These are phyloP conservation scores for Antrodiella citrinella DNA, from an alignment of 768 basidiomycete species.

Conservation along the genomic window DNA sequence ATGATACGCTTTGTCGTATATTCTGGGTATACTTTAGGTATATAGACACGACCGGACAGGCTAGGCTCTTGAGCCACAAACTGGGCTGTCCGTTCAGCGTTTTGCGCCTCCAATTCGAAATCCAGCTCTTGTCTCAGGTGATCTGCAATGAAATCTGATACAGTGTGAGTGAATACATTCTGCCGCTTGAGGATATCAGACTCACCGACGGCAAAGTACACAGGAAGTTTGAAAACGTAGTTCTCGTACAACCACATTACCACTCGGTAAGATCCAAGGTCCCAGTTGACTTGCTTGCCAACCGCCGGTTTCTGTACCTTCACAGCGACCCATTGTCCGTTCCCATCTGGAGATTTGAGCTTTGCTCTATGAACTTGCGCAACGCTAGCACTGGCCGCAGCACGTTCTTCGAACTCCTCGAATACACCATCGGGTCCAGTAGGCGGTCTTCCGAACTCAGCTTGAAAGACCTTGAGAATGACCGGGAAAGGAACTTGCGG, in stretches of 20 bases:
- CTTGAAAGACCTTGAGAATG: constrained; percentile 56
- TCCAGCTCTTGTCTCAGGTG: constrained; percentile 82
- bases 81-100: constrained; percentile 61
- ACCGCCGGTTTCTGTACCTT: constrained; percentile 92
- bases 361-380: constrained; percentile 86
- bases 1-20: constrained; percentile 72
- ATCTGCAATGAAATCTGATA: constrained; percentile 65
- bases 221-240: constrained; percentile 80
- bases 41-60: constrained; percentile 63
- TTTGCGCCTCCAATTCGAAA: constrained; percentile 72
- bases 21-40: constrained; percentile 67
- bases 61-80: constrained; percentile 65
- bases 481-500: constrained; percentile 74
- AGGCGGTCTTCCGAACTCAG: constrained; percentile 62
- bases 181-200: constrained; percentile 5
- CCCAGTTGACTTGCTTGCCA: constrained; percentile 79
- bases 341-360: constrained; percentile 29
- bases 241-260: constrained; percentile 78
- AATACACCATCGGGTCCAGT: constrained; percentile 68
- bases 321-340: constrained; percentile 72
- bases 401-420: constrained; percentile 64
- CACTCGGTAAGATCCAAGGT: constrained; percentile 57
- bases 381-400: constrained; percentile 83
- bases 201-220: constrained; percentile 71
- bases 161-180: neutral